Percentiles rank a stretch among this genome's conserved stretches.
phyloP scores from a whole-genome alignment of 2,329 filamentous ascomycete genomes.

The Penicillium sp. region DNA sequence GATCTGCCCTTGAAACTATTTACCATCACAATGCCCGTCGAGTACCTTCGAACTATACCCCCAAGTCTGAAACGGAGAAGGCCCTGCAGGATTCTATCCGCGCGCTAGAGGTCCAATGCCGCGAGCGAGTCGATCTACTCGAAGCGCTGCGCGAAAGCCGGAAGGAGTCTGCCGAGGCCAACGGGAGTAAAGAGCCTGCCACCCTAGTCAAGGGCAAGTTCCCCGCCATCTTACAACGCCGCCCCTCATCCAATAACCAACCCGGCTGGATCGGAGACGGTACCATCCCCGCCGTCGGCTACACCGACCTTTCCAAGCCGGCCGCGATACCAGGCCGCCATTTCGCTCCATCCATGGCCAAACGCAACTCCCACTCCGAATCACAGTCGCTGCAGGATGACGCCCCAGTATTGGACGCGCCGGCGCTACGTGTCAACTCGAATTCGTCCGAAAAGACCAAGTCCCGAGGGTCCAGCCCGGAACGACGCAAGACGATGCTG shows the following conservation, averaged over 20 bases:
- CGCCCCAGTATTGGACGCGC: slow-evolving; percentile 24
- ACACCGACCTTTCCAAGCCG: slow-evolving; percentile 79
- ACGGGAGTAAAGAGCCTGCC: slow-evolving; percentile 32
- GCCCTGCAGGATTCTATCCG: slow-evolving; percentile 80
- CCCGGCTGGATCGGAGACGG: slow-evolving; percentile 76
- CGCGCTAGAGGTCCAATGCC: slow-evolving; percentile 87
- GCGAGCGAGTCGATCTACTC: slow-evolving; percentile 87
- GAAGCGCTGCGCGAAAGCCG: slow-evolving; percentile 76
- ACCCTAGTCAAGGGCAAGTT: slow-evolving; percentile 39
- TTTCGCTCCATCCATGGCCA: slow-evolving; percentile 27
- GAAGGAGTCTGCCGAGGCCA: slow-evolving; percentile 50
- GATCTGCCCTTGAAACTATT: slow-evolving; percentile 84
- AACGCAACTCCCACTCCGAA: slow-evolving; percentile 32
- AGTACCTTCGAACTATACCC: slow-evolving; percentile 70
- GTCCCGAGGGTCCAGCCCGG: slow-evolving; percentile 66
- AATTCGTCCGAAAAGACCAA: slow-evolving; percentile 47
- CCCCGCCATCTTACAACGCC: slow-evolving; percentile 17
- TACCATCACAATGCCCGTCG: slow-evolving; percentile 82
- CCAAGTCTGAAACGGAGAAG: slow-evolving; percentile 81
- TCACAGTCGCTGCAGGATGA: slow-evolving; percentile 27
- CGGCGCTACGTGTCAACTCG: slow-evolving; percentile 36
- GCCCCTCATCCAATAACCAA: slow-evolving; percentile 36
- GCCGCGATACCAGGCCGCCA: slow-evolving; percentile 61
- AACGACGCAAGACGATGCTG: slow-evolving; percentile 64
- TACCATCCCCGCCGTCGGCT: slow-evolving; percentile 80